Conservation (phyloP, 2,329 filamentous ascomycete species). For the Neofusicoccum umdonicola region DNA sequence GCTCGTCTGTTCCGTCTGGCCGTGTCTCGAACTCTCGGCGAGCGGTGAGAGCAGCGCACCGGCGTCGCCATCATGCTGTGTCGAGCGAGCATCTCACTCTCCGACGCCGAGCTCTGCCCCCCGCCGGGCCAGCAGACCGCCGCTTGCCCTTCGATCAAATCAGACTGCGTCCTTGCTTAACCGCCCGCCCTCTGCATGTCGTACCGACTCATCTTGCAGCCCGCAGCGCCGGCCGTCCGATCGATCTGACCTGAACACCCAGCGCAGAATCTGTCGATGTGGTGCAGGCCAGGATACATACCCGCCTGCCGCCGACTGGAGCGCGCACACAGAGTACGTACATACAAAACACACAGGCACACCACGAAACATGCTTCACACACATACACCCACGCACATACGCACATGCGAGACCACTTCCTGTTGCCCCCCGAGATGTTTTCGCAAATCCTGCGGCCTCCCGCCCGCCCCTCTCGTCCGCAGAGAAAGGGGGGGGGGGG, state of each 20-base stretch:
- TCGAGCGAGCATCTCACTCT: background rate
- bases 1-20: background rate
- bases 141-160: background rate
- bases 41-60: background rate
- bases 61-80: background rate
- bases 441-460: background rate
- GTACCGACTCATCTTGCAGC: slow-evolving; percentile 5
- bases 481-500: background rate
- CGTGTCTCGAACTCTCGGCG: background rate
- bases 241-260: background rate
- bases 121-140: background rate
- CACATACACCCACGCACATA: background rate
- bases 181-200: background rate
- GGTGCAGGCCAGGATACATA: background rate
- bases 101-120: background rate
- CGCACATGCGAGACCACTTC: background rate
- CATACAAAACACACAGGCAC: background rate
- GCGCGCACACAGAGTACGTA: background rate
- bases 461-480: background rate
- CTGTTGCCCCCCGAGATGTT: background rate
- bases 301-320: background rate
- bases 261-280: slow-evolving; percentile 3
- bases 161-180: slow-evolving; percentile 4
- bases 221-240: background rate
- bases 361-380: background rate